Conservation (phyloP, 371 early-diverging fungal species). For the Enterospora canceri region DNA sequence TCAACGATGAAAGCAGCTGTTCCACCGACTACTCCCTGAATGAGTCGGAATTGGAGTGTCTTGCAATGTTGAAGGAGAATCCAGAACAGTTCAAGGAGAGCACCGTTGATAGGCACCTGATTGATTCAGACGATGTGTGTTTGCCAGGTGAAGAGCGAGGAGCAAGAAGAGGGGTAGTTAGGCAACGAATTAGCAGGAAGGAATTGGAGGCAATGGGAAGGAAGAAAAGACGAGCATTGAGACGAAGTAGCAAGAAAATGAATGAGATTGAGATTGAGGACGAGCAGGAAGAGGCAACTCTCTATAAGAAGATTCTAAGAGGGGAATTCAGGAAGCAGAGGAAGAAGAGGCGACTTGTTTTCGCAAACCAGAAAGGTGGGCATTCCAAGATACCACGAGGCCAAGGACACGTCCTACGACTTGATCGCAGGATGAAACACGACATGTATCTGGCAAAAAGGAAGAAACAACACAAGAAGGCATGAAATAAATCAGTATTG, state of each 20-base stretch:
- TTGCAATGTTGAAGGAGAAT: conserved; percentile 44
- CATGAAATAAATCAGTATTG: background rate
- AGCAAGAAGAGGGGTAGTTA: conserved; percentile 11
- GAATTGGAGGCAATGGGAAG: conserved; percentile 41
- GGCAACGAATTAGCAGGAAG: conserved; percentile 49
- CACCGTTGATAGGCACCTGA: conserved; percentile 51
- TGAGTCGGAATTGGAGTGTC: conserved; percentile 49
- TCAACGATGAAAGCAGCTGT: conserved; percentile 18
- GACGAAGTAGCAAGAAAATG: conserved; percentile 42
- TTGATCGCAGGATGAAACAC: conserved; percentile 56
- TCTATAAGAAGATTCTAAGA: conserved; percentile 40
- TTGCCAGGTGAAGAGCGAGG: conserved; percentile 42
- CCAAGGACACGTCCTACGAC: conserved; percentile 47
- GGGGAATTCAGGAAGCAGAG: conserved; percentile 41
- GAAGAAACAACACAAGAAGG: background rate
- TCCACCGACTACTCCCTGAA: conserved; percentile 39
- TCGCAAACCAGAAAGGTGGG: conserved; percentile 33
- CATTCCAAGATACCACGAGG: conserved; percentile 34
- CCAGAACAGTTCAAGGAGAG: conserved; percentile 46
- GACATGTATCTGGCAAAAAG: conserved; percentile 27
- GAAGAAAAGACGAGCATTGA: conserved; percentile 42
- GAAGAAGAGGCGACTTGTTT: conserved; percentile 46
- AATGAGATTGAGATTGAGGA: conserved; percentile 40
- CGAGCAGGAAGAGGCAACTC: conserved; percentile 39
- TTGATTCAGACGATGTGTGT: conserved; percentile 47